Evolutionary conservation across 306 rosid species (phyloP).

Genomic region (Trichosanthes truncata): DNA sequence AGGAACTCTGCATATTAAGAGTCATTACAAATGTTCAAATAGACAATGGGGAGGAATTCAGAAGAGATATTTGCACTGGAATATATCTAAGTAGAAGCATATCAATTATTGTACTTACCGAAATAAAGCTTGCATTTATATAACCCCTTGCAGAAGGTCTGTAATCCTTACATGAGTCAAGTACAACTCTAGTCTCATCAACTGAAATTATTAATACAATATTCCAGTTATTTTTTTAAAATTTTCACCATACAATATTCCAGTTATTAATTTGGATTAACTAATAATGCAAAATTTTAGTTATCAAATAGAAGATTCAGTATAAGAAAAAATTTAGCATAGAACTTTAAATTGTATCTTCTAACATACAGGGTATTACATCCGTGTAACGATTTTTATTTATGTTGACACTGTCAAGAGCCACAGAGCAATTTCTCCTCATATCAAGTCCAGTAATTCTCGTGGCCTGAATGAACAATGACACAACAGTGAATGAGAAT

Average conservation of each 20-base stretch:
- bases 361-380: slow-evolving; percentile 63
- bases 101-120: slow-evolving; percentile 25
- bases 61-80: not conserved
- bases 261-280: not conserved
- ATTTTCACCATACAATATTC: not conserved
- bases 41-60: not conserved
- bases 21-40: slow-evolving; percentile 15
- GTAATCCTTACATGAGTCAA: slow-evolving; percentile 58
- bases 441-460: slow-evolving; percentile 54
- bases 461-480: slow-evolving; percentile 34
- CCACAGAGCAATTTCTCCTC: slow-evolving; percentile 51
- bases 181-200: slow-evolving; percentile 66
- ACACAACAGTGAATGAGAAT: not conserved
- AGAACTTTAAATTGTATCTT: not conserved
- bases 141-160: slow-evolving; percentile 75
- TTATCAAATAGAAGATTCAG: not conserved
- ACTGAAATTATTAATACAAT: slow-evolving; percentile 33
- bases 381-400: slow-evolving; percentile 66
- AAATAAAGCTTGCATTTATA: slow-evolving; percentile 79
- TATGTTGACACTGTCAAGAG: slow-evolving; percentile 51
- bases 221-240: not conserved
- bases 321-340: not conserved
- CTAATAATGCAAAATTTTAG: not conserved
- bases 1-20: slow-evolving; percentile 40
- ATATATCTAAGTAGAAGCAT: not conserved